Evolutionary conservation across 768 basidiomycete genomes (phyloP).

Genomic region (Gloeostereum incarnatum): DNA sequence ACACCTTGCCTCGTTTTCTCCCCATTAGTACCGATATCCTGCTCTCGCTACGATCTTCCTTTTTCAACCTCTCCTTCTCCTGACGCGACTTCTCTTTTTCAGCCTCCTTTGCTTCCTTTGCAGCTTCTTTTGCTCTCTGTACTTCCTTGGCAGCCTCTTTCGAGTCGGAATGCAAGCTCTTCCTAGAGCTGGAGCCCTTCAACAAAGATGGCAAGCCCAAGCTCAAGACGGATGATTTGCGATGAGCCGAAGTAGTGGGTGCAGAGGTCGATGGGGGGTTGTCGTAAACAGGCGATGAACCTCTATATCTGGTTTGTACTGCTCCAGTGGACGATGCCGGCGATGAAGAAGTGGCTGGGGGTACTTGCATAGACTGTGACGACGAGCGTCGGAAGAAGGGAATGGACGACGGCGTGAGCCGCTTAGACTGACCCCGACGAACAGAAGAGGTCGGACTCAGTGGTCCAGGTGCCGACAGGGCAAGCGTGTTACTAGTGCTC

Average conservation of each 20-base stretch:
- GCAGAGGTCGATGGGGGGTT: constrained; percentile 43
- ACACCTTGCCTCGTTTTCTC: constrained; percentile 85
- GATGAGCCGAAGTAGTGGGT: constrained; percentile 53
- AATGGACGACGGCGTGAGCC: constrained; percentile 86
- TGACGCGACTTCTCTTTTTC: constrained; percentile 49
- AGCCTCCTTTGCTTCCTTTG: constrained; percentile 35
- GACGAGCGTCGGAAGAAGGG: constrained; percentile 92
- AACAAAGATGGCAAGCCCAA: constrained; percentile 75
- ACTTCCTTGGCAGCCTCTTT: constrained; percentile 45
- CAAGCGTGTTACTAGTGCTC: constrained; percentile 54
- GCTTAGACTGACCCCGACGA: constrained; percentile 63
- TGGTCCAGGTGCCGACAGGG: constrained; percentile 46
- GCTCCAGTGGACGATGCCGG: constrained; percentile 35
- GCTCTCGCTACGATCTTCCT: constrained; percentile 84
- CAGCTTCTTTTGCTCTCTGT: constrained; percentile 27
- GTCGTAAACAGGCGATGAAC: constrained; percentile 45
- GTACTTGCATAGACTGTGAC: constrained; percentile 73
- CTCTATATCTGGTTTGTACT: constrained; percentile 27
- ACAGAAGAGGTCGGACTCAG: constrained; percentile 68
- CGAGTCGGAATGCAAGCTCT: constrained; percentile 65
- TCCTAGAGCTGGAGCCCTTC: constrained; percentile 74
- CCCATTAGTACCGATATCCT: constrained; percentile 84
- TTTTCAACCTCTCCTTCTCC: no score
- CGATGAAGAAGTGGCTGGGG: constrained; percentile 41
- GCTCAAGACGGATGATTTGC: constrained; percentile 79